Conservation (phyloP, 2,329 filamentous ascomycete genomes). For the Alternaria arbusti region DNA sequence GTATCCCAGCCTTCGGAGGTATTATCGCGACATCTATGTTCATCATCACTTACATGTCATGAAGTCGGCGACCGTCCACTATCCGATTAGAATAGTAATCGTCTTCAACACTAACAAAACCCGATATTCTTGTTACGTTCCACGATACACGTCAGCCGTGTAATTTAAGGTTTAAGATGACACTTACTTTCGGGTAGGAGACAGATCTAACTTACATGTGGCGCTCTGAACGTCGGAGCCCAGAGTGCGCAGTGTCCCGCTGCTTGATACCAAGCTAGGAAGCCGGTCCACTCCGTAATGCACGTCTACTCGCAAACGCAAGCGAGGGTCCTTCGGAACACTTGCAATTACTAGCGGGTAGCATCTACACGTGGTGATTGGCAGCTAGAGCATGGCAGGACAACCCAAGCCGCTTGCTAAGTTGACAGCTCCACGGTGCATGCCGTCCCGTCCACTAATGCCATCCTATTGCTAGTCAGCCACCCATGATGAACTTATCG, state of each 20-base stretch:
- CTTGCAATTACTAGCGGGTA: neutral
- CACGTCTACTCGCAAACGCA: constrained; percentile 1
- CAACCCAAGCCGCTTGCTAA: neutral
- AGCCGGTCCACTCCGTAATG: neutral
- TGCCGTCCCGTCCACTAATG: constrained; percentile 2
- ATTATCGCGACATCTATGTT: neutral
- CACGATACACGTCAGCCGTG: neutral
- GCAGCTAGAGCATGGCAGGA: neutral
- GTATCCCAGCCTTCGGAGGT: neutral
- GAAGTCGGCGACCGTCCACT: neutral
- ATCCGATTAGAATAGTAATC: neutral
- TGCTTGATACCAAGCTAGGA: neutral
- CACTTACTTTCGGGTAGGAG: neutral
- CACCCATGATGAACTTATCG: neutral
- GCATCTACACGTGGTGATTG: neutral
- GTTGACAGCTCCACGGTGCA: neutral
- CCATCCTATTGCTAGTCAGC: constrained; percentile 1
- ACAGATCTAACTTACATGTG: constrained; percentile 3
- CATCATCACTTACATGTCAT: neutral
- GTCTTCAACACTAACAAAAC: neutral
- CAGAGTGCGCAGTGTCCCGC: neutral
- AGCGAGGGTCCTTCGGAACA: neutral
- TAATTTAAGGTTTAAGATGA: neutral
- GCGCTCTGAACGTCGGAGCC: constrained; percentile 2
- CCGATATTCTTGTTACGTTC: neutral